These are phyloP conservation scores for Aureobasidium sp. DNA, from an alignment of 2,329 filamentous ascomycete genomes.

Conservation along the genomic window DNA sequence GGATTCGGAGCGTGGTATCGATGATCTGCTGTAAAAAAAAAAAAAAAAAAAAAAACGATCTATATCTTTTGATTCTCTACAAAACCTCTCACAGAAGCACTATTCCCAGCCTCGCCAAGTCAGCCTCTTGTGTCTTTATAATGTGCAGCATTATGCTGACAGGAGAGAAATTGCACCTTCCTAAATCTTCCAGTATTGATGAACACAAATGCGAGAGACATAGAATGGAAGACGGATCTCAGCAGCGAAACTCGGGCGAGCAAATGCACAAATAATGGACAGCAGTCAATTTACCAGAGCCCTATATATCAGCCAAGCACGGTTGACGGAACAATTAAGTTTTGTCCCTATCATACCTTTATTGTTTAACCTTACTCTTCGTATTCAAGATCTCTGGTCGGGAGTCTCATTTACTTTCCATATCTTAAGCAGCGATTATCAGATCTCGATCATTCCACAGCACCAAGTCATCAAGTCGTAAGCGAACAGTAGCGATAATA, in stretches of 20 bases:
- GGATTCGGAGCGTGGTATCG: conserved; percentile 85
- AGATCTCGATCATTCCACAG: not conserved
- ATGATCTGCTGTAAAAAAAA: conserved; percentile 62
- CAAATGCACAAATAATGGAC: not conserved
- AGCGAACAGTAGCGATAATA: not conserved
- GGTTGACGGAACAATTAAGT: not conserved
- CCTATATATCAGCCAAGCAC: not conserved
- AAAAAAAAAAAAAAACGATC: not conserved
- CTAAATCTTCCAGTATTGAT: not conserved
- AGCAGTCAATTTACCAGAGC: not conserved
- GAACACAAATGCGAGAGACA: not conserved
- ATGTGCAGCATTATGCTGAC: not conserved
- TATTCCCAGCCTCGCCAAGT: too few species aligned
- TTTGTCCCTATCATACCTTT: not conserved
- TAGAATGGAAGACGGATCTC: not conserved
- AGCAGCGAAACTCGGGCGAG: not conserved
- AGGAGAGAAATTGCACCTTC: not conserved
- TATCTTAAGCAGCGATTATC: not conserved
- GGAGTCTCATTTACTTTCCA: not conserved
- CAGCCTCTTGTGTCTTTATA: not conserved
- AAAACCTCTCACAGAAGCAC: not conserved
- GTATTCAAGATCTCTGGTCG: not conserved
- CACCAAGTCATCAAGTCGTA: not conserved
- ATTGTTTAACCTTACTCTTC: not conserved
- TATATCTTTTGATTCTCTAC: not conserved